Evolutionary conservation across 352 stramenopile species (phyloP).

Genomic region (Pythium scleroteichum): DNA sequence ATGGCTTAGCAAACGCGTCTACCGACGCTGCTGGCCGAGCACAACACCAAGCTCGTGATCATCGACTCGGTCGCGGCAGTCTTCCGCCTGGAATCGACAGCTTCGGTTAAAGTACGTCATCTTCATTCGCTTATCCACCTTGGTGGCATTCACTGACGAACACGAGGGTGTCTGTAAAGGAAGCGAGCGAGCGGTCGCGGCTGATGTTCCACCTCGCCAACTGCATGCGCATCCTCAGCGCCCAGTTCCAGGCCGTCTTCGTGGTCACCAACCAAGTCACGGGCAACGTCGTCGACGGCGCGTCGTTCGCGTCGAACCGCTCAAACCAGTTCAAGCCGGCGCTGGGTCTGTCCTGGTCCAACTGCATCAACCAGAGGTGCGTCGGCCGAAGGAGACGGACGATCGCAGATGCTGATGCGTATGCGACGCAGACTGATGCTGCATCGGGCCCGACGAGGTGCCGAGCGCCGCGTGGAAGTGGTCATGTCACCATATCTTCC

Average conservation of each 20-base stretch:
- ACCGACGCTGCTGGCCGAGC: constrained; percentile 60
- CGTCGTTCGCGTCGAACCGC: constrained; percentile 8
- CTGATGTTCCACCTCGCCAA: constrained; percentile 85
- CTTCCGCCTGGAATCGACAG: constrained; percentile 70
- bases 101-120: constrained; percentile 55
- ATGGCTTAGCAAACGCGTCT: constrained; percentile 57
- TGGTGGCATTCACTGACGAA: constrained; percentile 5
- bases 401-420: background rate
- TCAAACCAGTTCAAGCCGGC: constrained; percentile 49
- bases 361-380: constrained; percentile 87
- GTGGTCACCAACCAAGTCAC: constrained; percentile 84
- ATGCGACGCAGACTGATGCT: constrained; percentile 50
- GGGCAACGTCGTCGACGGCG: constrained; percentile 50
- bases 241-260: constrained; percentile 77
- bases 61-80: constrained; percentile 80
- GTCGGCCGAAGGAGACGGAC: no score
- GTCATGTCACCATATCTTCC: constrained; percentile 60
- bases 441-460: constrained; percentile 29
- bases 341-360: constrained; percentile 77
- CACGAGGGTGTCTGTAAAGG: constrained; percentile 37
- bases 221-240: constrained; percentile 80
- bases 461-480: constrained; percentile 43
- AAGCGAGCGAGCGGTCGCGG: constrained; percentile 65
- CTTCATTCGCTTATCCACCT: background rate
- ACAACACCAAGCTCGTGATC: constrained; percentile 80